Evolutionary conservation across 1,139 yeast genomes (phyloP), one percentile per base, ranked within the genome.

Genomic region (Scheffersomyces segobiensis): DNA sequence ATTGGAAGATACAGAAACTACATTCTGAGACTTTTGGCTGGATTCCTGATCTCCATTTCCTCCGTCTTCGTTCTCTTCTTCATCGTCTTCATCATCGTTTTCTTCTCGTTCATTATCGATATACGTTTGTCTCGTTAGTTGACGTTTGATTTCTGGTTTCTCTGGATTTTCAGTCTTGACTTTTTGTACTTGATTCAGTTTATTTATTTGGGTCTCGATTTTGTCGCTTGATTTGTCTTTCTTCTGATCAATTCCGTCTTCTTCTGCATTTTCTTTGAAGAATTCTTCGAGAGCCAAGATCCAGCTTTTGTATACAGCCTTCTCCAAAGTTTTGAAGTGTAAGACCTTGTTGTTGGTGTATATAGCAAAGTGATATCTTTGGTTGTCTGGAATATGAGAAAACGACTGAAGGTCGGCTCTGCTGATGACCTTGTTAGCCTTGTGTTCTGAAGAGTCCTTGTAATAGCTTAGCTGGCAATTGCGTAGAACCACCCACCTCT

Each of bases 401-500:
- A 59, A 70, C 6, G 73, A 66, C n/a, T 65, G 65, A n/a, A 75
- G 53, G 21, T 67, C 59, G 5, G 60, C 24, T 19, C 62, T 57
- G 56, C 63, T 65, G 20, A 85, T 74, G 14, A 87, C 87, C 54
- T 74, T 77, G 52, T 79, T 73, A 0, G 89, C 86, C 66, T 85
- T 84, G 67, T 85, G 80, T 65, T 87, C 91, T 49, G 78, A 72
- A 18, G 80, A 77, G 64, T 86, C 87, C 65, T 85, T 85, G 68
- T 87, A 87, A 67, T 83, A 85, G 18, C 87, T 77, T 49, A 87
- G 72, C 65, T 85, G 89, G 54, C 80, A 76, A 20, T 75, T 74
- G 49, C 91, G 72, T n/a, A 87, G 72, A 2, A 85, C 88, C 62
- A 85, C 83, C 91, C 91, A 87, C 49, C 77, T 71, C 59, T 76